phyloP scores from a whole-genome alignment of 441 rosid genomes.

The Bocquillonia castaneifolia region DNA sequence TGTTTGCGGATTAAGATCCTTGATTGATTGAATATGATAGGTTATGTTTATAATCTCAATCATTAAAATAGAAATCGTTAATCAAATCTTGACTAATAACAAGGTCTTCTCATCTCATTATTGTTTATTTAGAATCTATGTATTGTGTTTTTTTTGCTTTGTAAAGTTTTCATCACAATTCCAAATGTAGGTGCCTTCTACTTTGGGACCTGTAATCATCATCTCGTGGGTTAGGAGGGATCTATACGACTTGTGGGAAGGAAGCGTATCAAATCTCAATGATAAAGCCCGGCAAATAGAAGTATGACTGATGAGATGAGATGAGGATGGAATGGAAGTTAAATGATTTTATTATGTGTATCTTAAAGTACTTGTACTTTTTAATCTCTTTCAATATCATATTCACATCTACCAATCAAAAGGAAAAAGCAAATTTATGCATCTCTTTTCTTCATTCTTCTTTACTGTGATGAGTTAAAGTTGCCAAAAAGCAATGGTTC shows the following conservation, averaged over 20 bases:
- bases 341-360: constrained; percentile 15
- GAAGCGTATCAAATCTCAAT: constrained; percentile 37
- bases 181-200: constrained; percentile 70
- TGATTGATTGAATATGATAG: too few species aligned
- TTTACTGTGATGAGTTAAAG: not conserved
- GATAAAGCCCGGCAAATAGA: constrained; percentile 70
- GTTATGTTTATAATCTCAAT: too few species aligned
- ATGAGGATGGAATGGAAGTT: constrained; percentile 18
- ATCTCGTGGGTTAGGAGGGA: constrained; percentile 78
- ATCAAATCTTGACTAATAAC: too few species aligned
- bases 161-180: not conserved
- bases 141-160: too few species aligned
- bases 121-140: too few species aligned
- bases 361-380: constrained; percentile 10
- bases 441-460: not conserved
- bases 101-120: too few species aligned
- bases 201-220: constrained; percentile 77
- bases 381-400: too few species aligned
- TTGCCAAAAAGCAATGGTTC: too few species aligned
- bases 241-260: constrained; percentile 88
- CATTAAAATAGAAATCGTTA: too few species aligned
- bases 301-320: too few species aligned
- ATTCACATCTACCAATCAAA: constrained; percentile 3
- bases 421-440: constrained; percentile 5
- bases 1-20: too few species aligned